Evolutionary conservation across 371 early-diverging fungal species (phyloP).

Genomic region (Mortierella sp.): DNA sequence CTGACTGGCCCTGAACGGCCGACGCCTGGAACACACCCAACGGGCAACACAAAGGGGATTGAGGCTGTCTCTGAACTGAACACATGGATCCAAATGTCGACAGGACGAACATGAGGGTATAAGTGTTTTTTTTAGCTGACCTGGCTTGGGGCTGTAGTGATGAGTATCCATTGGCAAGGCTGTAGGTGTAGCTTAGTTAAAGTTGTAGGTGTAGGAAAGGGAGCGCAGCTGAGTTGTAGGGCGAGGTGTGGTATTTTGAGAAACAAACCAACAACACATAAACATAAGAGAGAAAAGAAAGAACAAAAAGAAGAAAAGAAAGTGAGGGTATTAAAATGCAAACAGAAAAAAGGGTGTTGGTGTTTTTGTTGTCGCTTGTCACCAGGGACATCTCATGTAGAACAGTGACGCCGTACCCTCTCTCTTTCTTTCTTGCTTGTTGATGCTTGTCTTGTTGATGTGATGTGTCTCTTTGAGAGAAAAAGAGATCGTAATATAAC

Average conservation of each 20-base stretch:
- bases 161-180: background rate
- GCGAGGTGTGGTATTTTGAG: background rate
- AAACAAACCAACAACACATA: background rate
- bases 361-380: background rate
- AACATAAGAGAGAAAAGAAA: background rate
- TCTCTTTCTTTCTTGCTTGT: background rate
- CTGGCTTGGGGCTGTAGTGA: conserved; percentile 6
- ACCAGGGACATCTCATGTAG: background rate
- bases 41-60: background rate
- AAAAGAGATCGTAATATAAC: background rate
- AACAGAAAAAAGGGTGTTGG: background rate
- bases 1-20: background rate
- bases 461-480: background rate
- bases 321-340: conserved; percentile 7
- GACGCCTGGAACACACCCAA: background rate
- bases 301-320: conserved; percentile 2
- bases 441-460: background rate
- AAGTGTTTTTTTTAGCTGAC: background rate
- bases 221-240: background rate
- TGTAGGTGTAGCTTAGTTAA: background rate
- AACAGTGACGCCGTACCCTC: conserved; percentile 1
- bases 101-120: background rate
- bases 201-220: background rate
- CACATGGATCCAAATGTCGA: background rate
- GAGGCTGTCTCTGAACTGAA: background rate